Conservation (phyloP, 2,329 filamentous ascomycete species). For the Xylariaceae sp. region DNA sequence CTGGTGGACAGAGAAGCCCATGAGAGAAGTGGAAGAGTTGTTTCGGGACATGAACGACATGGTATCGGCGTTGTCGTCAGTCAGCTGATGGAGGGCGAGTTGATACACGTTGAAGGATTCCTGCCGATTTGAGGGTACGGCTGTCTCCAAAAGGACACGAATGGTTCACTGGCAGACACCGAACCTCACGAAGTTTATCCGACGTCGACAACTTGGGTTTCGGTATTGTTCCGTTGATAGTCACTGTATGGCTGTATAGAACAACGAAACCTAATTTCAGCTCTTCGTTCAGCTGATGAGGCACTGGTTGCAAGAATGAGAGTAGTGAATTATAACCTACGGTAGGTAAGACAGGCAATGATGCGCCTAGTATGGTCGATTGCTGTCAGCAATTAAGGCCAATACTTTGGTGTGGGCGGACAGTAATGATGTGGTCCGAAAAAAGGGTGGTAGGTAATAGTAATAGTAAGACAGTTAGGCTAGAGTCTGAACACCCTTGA, state of each 20-base stretch:
- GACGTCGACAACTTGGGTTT: conserved; percentile 15
- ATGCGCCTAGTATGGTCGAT: too few species aligned
- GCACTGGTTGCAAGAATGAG: conserved; percentile 6
- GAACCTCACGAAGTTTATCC: conserved; percentile 1
- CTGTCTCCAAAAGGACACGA: not conserved
- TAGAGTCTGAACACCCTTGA: conserved; percentile 7
- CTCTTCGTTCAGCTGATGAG: not conserved
- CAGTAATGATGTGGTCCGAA: too few species aligned
- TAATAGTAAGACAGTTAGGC: not conserved
- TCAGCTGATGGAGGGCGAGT: conserved; percentile 6
- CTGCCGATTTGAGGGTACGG: conserved; percentile 2
- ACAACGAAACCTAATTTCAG: too few species aligned
- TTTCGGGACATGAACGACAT: conserved; percentile 34
- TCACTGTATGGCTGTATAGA: not conserved
- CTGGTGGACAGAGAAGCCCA: conserved; percentile 59
- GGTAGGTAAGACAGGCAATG: too few species aligned
- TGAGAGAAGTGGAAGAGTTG: conserved; percentile 29
- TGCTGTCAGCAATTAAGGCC: conserved; percentile 6
- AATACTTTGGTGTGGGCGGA: conserved; percentile 3
- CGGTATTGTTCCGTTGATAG: not conserved
- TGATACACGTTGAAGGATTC: conserved; percentile 14
- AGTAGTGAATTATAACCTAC: too few species aligned
- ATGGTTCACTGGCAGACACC: conserved; percentile 12
- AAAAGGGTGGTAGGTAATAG: too few species aligned
- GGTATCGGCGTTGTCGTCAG: conserved; percentile 8